A percentile compares a stretch with the other conserved stretches of the same genome.
Evolutionary conservation across 129 eudicot species (phyloP).

Genomic region (Arctium lappa): DNA sequence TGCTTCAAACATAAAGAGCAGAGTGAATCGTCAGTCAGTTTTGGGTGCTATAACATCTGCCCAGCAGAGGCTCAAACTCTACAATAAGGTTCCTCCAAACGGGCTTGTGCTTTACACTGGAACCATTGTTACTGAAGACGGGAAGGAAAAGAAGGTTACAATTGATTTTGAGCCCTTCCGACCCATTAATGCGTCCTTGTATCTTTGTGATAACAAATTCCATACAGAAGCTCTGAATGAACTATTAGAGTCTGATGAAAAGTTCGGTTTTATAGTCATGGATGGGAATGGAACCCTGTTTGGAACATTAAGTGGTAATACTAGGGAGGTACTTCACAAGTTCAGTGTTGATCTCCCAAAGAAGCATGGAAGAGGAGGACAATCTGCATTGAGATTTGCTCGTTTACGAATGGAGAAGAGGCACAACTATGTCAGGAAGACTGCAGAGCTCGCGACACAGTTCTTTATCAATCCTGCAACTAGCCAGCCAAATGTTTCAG

Average conservation of each 20-base stretch:
- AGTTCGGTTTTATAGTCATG: constrained; percentile 23
- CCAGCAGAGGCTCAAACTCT: constrained; percentile 18
- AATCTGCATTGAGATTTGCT: constrained; percentile 22
- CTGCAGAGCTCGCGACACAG: constrained; percentile 18
- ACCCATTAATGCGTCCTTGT: constrained; percentile 20
- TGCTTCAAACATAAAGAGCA: constrained; percentile 22
- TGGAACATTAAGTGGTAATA: constrained; percentile 21
- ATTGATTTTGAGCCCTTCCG: constrained; percentile 21
- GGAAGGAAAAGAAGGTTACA: constrained; percentile 24
- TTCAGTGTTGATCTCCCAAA: constrained; percentile 20
- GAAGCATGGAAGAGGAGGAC: constrained; percentile 25
- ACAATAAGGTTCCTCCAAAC: constrained; percentile 20
- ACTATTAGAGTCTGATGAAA: constrained; percentile 23
- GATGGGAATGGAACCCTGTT: constrained; percentile 26
- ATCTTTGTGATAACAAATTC: constrained; percentile 25
- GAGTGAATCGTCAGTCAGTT: constrained; percentile 19
- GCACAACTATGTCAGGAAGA: constrained; percentile 19
- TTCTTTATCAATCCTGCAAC: constrained; percentile 19
- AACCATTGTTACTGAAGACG: constrained; percentile 23
- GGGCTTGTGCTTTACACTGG: constrained; percentile 22
- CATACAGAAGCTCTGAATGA: constrained; percentile 22
- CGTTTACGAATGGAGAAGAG: constrained; percentile 22
- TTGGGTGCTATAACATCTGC: constrained; percentile 23
- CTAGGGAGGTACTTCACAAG: constrained; percentile 18
- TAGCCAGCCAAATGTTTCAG: constrained; percentile 21